These are phyloP conservation scores for Magnolia kwangsiensis DNA, from an alignment of 164 flowering plant genomes.

Conservation along the genomic window DNA sequence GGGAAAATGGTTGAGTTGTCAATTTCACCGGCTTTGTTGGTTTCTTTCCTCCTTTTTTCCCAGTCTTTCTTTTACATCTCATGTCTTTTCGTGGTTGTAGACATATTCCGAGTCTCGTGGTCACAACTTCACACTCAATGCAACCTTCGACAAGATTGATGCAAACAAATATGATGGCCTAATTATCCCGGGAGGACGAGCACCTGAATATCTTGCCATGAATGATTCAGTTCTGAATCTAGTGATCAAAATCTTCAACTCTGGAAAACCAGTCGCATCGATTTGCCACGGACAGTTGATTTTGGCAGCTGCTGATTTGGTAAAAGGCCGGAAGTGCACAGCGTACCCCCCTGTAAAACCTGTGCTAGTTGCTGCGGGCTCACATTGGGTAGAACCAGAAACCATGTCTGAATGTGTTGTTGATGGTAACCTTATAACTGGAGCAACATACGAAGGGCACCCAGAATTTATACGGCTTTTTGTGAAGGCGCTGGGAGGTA, in stretches of 20 bases:
- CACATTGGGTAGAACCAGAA: conserved; percentile 80
- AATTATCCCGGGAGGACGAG: conserved; percentile 88
- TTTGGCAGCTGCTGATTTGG: conserved; percentile 82
- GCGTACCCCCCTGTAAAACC: conserved; percentile 70
- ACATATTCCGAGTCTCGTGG: conserved; percentile 78
- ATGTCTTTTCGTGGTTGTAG: conserved; percentile 35
- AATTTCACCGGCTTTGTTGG: not conserved
- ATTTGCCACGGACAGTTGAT: conserved; percentile 92
- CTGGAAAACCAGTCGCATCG: conserved; percentile 77
- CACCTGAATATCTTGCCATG: conserved; percentile 93
- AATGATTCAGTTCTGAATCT: conserved; percentile 59
- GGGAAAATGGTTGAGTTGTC: not conserved
- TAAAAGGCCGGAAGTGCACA: conserved; percentile 69
- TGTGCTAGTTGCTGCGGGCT: conserved; percentile 72
- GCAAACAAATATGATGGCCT: conserved; percentile 75
- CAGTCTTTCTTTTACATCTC: not conserved
- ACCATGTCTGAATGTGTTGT: conserved; percentile 46
- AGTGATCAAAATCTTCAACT: conserved; percentile 43
- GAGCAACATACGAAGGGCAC: conserved; percentile 70
- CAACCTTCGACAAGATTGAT: conserved; percentile 76
- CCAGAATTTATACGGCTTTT: conserved; percentile 72
- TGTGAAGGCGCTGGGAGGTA: conserved; percentile 82
- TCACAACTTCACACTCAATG: conserved; percentile 94
- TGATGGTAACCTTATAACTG: conserved; percentile 84
- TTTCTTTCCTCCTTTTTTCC: not conserved